Conservation (phyloP, 148 eudicot genomes). For the Selenicereus undatus region DNA sequence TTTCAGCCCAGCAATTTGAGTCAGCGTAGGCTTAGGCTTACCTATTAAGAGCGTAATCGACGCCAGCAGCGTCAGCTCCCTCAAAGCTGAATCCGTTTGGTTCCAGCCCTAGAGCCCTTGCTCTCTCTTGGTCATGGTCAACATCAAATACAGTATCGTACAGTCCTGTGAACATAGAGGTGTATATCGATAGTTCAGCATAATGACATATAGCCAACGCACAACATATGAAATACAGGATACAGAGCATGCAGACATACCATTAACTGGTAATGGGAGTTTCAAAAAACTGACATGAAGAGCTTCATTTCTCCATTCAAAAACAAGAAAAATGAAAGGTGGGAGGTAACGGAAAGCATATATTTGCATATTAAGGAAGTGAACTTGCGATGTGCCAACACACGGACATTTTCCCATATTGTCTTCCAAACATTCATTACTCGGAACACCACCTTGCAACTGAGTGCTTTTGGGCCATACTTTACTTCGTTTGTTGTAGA, state of each 20-base stretch:
- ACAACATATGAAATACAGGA: neutral
- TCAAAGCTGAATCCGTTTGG: slow-evolving; percentile 97
- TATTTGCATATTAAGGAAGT: too few relatives aligned
- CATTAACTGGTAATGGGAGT: neutral
- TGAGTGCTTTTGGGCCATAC: neutral
- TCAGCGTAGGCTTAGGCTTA: slow-evolving; percentile 12
- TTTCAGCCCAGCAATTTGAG: neutral
- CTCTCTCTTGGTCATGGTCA: slow-evolving; percentile 92
- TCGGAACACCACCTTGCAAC: neutral
- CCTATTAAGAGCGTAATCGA: slow-evolving; percentile 94
- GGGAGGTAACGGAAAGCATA: too few relatives aligned
- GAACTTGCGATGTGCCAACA: too few relatives aligned
- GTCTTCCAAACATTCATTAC: neutral
- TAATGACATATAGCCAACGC: too few relatives aligned
- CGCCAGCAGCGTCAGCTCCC: slow-evolving; percentile 84
- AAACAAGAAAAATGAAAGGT: too few relatives aligned
- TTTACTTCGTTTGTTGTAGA: too few relatives aligned
- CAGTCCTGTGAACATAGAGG: slow-evolving; percentile 51
- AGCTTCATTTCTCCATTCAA: neutral
- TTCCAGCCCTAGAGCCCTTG: slow-evolving; percentile 73
- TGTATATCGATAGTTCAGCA: neutral
- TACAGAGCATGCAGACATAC: neutral
- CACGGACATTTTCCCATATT: too few relatives aligned
- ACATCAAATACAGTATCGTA: slow-evolving; percentile 93
- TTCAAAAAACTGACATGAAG: neutral